Evolutionary conservation across 768 basidiomycete genomes (phyloP), one percentile per base, ranked within the genome.

Genomic region (Lentinula guzmanii): DNA sequence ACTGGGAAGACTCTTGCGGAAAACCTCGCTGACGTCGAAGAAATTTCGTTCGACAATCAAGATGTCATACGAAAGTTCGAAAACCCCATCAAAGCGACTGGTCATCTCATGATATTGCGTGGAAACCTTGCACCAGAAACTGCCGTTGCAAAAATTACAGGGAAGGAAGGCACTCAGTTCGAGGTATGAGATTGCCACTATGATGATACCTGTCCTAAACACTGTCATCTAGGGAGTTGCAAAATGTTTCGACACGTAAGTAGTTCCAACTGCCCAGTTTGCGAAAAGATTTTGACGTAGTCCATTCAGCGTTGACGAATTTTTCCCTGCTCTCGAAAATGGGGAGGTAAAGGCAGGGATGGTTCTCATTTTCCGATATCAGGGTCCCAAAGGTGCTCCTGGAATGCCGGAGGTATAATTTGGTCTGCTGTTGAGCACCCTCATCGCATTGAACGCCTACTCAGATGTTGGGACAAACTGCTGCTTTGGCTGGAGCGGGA

Each of bases 131-230:
- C 91, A 3, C 95, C 95, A 0, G 90, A 82, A 53, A 87, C 87
- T 1, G 89, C 93, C 33, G 94, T 98, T 18, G 92, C 93, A 15
- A 98, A 98, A 74, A 77, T 97, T 64, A 96, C 95, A 5, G 94
- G 95, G 13, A 95, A 95, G 74, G 95, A 97, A 74, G 95, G 95
- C 4, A 72, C 85, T 56, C 79, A 75, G 21, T 97, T 97, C 65
- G 89, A 92, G 79, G 90, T 89, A 51, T 48, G 75, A 62, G 58
- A 54, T 45, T 46, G 2, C 51, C 42, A 34, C 45, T 50, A 28
- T 28, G 42, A 1, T 37, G 54, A 24, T 34, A 9, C 9, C 13
- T 42, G n/a, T 33, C 35, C 58, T 45, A 50, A 58, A 28, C 28
- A 28, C 33, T 13, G 46, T 28, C 53, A 51, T 33, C 34, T 42